Conservation (phyloP, 352 stramenopile species). For the Pythium utonaiense region DNA sequence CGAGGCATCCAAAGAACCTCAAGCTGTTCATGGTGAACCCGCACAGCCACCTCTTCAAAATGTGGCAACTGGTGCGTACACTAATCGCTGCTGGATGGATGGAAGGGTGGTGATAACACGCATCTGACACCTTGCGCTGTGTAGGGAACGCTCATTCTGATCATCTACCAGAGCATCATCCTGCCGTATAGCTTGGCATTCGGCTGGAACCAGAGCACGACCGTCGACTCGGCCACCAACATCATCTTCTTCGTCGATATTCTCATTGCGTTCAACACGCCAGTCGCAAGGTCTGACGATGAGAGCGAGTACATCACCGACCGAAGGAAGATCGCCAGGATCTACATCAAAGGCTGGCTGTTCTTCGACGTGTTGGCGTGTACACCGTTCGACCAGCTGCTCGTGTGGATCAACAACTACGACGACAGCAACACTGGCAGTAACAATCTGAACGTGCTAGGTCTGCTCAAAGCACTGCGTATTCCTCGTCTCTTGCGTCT, state of each 20-base stretch:
- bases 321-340: constrained; percentile 44
- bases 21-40: constrained; percentile 63
- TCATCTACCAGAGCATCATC: constrained; percentile 78
- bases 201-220: constrained; percentile 39
- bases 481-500: constrained; percentile 66
- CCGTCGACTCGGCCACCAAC: constrained; percentile 57
- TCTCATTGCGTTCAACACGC: constrained; percentile 73
- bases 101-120: not conserved
- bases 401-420: constrained; percentile 47
- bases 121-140: not conserved
- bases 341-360: constrained; percentile 66
- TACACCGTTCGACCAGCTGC: constrained; percentile 64
- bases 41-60: constrained; percentile 60
- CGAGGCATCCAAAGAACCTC: constrained; percentile 33
- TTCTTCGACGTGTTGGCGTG: constrained; percentile 78
- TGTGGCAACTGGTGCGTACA: constrained; percentile 66
- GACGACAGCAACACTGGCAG: constrained; percentile 18
- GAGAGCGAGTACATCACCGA: constrained; percentile 63
- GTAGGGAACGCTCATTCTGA: constrained; percentile 61
- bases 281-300: constrained; percentile 35
- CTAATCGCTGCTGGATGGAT: not conserved
- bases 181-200: constrained; percentile 69
- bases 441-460: constrained; percentile 57
- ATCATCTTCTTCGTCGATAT: constrained; percentile 70
- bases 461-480: constrained; percentile 64